phyloP scores from a whole-genome alignment of 176 grass and related monocot species.

The Carex pumila region DNA sequence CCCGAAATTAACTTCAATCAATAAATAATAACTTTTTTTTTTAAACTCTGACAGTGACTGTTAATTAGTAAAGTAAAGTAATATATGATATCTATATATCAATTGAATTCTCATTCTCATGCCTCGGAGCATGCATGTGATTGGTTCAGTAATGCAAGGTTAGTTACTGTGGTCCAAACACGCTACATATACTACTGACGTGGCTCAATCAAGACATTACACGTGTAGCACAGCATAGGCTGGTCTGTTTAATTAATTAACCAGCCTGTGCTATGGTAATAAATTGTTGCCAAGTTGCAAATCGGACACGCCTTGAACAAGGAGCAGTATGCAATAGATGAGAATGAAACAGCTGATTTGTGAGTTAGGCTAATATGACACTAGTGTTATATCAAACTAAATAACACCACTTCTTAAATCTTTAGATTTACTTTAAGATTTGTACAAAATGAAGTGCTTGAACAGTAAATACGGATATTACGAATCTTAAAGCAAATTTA shows the following conservation, averaged over 20 bases:
- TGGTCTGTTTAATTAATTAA: not conserved
- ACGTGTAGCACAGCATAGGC: not conserved
- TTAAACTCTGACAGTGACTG: no score
- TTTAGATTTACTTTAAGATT: no score
- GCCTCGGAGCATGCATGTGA: not conserved
- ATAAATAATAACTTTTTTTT: no score
- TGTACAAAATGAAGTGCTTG: no score
- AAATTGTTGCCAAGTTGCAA: not conserved
- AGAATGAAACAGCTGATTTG: not conserved
- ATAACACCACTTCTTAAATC: no score
- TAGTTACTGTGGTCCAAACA: not conserved
- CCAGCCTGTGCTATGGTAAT: not conserved
- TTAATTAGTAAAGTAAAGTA: no score
- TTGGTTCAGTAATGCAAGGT: slow-evolving; percentile 1
- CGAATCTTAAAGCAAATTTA: no score
- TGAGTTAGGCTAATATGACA: no score
- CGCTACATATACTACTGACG: not conserved
- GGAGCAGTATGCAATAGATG: not conserved
- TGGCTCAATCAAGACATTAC: not conserved
- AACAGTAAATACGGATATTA: no score
- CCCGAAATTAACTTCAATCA: no score
- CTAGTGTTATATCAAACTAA: no score
- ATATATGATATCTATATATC: not conserved
- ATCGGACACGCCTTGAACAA: not conserved
- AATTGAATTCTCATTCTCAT: not conserved